Percentiles rank a stretch among this genome's conserved stretches.
Conservation (phyloP, 2,329 filamentous ascomycete species). For the Drechslera avenae region DNA sequence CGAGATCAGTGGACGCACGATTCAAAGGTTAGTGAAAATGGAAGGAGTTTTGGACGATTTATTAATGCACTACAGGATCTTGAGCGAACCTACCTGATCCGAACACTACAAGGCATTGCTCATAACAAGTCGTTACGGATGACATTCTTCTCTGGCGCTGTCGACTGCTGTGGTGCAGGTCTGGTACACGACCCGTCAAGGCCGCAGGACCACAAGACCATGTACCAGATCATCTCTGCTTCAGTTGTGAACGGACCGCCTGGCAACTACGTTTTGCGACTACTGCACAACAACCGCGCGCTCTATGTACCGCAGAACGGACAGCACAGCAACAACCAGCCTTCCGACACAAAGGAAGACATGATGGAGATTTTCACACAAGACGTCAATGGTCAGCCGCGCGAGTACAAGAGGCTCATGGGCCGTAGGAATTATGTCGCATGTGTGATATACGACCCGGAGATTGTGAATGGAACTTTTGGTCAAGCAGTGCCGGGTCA, state of each 20-base stretch:
- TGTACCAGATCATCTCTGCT: slow-evolving; percentile 97
- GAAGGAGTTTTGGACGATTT: not conserved
- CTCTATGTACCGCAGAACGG: slow-evolving; percentile 92
- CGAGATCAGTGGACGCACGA: slow-evolving; percentile 99
- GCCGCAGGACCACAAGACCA: slow-evolving; percentile 94
- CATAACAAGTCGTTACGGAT: slow-evolving; percentile 95
- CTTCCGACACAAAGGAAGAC: slow-evolving; percentile 95
- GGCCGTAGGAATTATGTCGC: slow-evolving; percentile 89
- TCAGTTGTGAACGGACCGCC: slow-evolving; percentile 90
- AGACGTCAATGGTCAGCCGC: slow-evolving; percentile 80
- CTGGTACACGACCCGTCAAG: slow-evolving; percentile 92
- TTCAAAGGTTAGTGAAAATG: slow-evolving; percentile 67
- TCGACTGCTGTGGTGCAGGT: slow-evolving; percentile 89
- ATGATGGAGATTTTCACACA: slow-evolving; percentile 99
- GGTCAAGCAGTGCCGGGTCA: slow-evolving; percentile 48
- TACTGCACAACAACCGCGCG: slow-evolving; percentile 93
- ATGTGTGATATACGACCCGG: slow-evolving; percentile 91
- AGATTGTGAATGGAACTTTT: slow-evolving; percentile 64
- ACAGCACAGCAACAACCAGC: slow-evolving; percentile 68
- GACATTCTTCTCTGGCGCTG: slow-evolving; percentile 93
- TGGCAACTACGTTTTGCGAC: slow-evolving; percentile 82
- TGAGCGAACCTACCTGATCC: slow-evolving; percentile 93
- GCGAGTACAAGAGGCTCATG: slow-evolving; percentile 92
- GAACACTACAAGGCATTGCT: slow-evolving; percentile 91
- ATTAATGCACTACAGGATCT: slow-evolving; percentile 65